Conservation (phyloP, 2,329 filamentous ascomycete genomes). For the Xylaria sp. region DNA sequence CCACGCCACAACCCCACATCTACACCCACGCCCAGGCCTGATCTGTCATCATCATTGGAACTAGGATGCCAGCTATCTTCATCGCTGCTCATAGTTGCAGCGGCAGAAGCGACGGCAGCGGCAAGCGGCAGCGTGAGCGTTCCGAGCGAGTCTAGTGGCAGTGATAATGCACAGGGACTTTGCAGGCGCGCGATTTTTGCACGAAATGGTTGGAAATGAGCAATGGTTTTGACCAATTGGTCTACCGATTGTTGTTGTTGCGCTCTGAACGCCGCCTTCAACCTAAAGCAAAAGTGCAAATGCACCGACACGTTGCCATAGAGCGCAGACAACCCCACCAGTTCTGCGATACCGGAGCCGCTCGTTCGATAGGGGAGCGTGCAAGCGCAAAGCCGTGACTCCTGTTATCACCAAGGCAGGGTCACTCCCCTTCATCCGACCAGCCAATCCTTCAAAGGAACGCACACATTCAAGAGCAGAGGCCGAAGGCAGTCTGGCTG, state of each 20-base stretch:
- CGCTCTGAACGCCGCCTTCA: not conserved
- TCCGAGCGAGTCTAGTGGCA: slow-evolving; percentile 4
- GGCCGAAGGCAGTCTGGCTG: slow-evolving; percentile 27
- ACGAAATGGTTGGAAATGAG: not conserved
- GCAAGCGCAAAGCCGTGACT: slow-evolving; percentile 12
- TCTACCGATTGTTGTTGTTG: slow-evolving; percentile 4
- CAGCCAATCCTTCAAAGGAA: slow-evolving; percentile 24
- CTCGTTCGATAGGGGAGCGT: not conserved
- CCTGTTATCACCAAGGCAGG: slow-evolving; percentile 30
- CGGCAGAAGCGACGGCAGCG: slow-evolving; percentile 5
- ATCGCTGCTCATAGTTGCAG: slow-evolving; percentile 28
- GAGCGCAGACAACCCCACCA: slow-evolving; percentile 28
- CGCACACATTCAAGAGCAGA: slow-evolving; percentile 19
- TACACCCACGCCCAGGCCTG: slow-evolving; percentile 38
- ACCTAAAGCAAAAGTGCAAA: not conserved
- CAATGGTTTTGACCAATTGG: slow-evolving; percentile 17
- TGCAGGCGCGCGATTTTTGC: slow-evolving; percentile 1
- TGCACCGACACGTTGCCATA: not conserved
- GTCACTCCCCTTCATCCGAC: slow-evolving; percentile 23
- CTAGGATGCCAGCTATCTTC: slow-evolving; percentile 21
- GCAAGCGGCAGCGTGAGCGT: slow-evolving; percentile 1
- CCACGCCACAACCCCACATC: slow-evolving; percentile 42
- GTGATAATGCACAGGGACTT: not conserved
- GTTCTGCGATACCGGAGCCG: slow-evolving; percentile 32
- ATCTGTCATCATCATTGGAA: slow-evolving; percentile 38